These are phyloP conservation scores for Melanopsichium pennsylvanicum DNA, from an alignment of 1,284 basidiomycete genomes.

Conservation along the genomic window DNA sequence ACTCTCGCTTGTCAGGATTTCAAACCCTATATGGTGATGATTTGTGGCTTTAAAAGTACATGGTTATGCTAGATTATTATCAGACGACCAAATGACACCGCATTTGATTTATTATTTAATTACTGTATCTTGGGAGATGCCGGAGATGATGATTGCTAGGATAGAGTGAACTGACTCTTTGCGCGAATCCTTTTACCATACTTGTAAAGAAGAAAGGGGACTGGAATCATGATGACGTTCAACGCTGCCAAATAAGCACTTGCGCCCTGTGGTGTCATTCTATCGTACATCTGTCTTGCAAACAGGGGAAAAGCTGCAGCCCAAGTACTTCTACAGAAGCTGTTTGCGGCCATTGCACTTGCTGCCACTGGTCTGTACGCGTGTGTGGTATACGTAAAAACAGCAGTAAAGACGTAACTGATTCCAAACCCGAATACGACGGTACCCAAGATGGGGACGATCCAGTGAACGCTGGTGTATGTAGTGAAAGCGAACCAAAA, in stretches of 20 bases:
- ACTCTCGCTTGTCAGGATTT: no score
- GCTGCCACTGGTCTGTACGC: conserved; percentile 49
- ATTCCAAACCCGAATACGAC: conserved; percentile 43
- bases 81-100: no score
- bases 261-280: conserved; percentile 27
- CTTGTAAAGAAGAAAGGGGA: conserved; percentile 49
- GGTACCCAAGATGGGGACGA: conserved; percentile 45
- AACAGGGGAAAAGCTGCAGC: conserved; percentile 45
- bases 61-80: not conserved
- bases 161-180: conserved; percentile 38
- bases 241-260: conserved; percentile 39
- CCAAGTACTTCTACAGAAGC: conserved; percentile 38
- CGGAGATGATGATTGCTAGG: not conserved
- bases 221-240: conserved; percentile 46
- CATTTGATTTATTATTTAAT: no score
- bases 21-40: no score
- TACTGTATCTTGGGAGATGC: no score
- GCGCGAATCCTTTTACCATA: conserved; percentile 48
- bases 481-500: conserved; percentile 53
- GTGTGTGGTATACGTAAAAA: conserved; percentile 46
- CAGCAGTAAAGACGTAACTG: conserved; percentile 36
- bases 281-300: conserved; percentile 43
- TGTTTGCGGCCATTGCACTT: conserved; percentile 49
- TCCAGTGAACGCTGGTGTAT: conserved; percentile 48
- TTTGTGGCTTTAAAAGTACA: conserved; percentile 12